Evolutionary conservation across 306 rosid genomes (phyloP).

Genomic region (Castanea sativa): DNA sequence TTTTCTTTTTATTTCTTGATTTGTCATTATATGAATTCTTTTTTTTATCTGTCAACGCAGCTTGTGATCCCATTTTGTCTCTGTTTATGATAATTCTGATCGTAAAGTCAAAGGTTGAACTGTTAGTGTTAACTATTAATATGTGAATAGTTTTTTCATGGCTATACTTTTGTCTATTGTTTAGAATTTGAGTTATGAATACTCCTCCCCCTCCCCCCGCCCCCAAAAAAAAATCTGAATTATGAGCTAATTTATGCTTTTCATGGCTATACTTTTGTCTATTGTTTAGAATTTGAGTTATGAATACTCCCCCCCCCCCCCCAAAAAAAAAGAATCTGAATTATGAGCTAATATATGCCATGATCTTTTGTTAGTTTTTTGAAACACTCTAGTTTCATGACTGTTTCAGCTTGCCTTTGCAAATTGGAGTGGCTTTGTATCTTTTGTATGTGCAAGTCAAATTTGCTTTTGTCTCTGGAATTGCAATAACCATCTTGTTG

Average conservation of each 20-base stretch:
- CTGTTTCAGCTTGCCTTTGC: slow-evolving; percentile 90
- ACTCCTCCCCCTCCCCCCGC: too few relatives aligned
- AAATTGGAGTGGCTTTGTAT: slow-evolving; percentile 87
- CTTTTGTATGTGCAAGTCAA: slow-evolving; percentile 90
- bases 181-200: not conserved
- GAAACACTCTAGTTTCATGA: slow-evolving; percentile 20
- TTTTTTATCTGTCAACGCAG: not conserved
- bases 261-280: not conserved
- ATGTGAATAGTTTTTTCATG: not conserved
- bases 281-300: not conserved
- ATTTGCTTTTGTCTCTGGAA: slow-evolving; percentile 87
- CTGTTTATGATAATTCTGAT: not conserved
- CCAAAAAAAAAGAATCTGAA: not conserved
- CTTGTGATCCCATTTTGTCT: not conserved
- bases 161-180: not conserved
- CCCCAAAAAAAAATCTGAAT: not conserved
- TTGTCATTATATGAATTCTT: not conserved
- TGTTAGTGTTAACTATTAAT: not conserved
- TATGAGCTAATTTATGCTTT: slow-evolving; percentile 3
- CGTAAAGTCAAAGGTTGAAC: not conserved
- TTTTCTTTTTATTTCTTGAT: not conserved
- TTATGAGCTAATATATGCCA: slow-evolving; percentile 2
- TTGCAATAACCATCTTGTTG: slow-evolving; percentile 76
- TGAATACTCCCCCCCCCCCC: not conserved
- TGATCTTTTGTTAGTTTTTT: slow-evolving; percentile 12